Evolutionary conservation across 371 early-diverging fungal species (phyloP), one percentile per base, ranked within the genome.

Genomic region (Chytridiales sp.): DNA sequence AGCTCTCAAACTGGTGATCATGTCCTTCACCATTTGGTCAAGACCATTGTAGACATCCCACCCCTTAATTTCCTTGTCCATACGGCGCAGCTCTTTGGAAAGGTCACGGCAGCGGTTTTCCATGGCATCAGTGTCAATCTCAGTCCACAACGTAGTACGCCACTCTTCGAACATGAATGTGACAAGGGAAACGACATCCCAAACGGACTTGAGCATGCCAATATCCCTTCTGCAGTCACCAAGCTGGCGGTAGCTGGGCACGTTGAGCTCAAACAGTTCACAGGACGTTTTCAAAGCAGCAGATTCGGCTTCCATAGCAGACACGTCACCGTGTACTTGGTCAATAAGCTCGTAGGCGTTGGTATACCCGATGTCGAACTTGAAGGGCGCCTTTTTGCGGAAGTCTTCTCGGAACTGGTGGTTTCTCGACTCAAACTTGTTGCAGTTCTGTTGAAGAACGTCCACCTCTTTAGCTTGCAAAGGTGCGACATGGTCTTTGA

Each of bases 21-120:
- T 84, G 61, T 84, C 83, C 63, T 84, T 84, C 24, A 84, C 85
- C 72, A 75, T 76, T 52, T 84, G 80, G 55, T 84, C 85, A 5
- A 84, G 62, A 6, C 83, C 83, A 0, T 68, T 52, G 69, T 79
- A 84, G n/a, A 75, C 83, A 61, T 83, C 80, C 85, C 85, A 84
- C 17, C 76, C 83, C 64, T 84, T 84, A 63, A 84, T 79, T 63
- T 84, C 85, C 49, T 82, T 83, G 70, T 84, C 85, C 82, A 84
- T 79, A 17, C 74, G 59, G 3, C 83, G 69, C 38, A 84, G 68
- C 48, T 84, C 85, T 59, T 84, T 84, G 19, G 70, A 60, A 9
- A 84, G 62, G 57, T 84, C 85, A 13, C 82, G 55, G 62, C 85
- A 83, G 19, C 70, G 63, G 36, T 68, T 73, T 65, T 84, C 85